Evolutionary conservation across 192 early-diverging fungal genomes (phyloP), one percentile per base, ranked within the genome.

Genomic region (Coemansia sp.): DNA sequence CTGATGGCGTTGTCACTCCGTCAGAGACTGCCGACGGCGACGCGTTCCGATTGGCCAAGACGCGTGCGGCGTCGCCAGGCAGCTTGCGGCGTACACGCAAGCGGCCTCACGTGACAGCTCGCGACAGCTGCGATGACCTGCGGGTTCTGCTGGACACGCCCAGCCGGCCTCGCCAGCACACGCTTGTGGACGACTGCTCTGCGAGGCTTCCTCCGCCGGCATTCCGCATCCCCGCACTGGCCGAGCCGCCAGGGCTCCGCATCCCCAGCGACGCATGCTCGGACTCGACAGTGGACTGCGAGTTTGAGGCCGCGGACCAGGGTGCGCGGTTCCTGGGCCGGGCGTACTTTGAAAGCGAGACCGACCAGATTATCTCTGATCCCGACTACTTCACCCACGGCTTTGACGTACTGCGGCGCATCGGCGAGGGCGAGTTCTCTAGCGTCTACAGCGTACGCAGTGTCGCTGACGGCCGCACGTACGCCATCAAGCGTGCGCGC

Each of bases 371-470:
- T 4, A 7, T 32, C 29, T 2, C 29, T 7, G 7, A 32, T 32
- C 3, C 29, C 62, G 88, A 93, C 67, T 89, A 92, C 69, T 83
- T 94, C 56, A 86, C 82, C 17, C 67, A 82, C 10, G 80, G 89
- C 29, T 98, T 94, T 64, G 79, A 83, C 40, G 59, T 91, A 14
- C 65, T 87, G 18, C 62, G 59, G 6, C 56, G 71, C 11, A 69
- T 93, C n/a, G 95, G 93, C 29, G 79, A 85, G 5, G 95, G 95
- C 15, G 81, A 88, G 55, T 95, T 93, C 61, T 86, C 92, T 0
- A 83, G 88, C 8, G 95, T 91, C 3, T 87, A 80, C 67, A 90
- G 91, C 60, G 92, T 91, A 8, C 83, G 85, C 58, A 82, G 83
- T 43, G 80, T 84, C 24, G 70, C 58, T 8, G 84, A 84, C 53